Base-by-base conservation (phyloP, 805 yeast genomes). In the Zygoascus tannicola region DNA sequence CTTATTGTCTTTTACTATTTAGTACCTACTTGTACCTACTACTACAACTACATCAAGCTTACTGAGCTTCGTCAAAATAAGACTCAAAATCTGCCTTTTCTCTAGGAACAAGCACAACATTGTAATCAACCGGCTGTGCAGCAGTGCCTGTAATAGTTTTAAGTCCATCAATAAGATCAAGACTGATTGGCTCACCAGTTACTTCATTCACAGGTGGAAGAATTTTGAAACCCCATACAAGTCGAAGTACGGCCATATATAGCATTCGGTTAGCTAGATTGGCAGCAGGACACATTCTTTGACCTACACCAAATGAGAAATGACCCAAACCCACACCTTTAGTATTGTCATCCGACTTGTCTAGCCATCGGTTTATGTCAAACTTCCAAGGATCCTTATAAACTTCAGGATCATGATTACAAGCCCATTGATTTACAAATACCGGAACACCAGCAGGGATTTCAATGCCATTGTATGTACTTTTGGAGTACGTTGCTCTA, bases 231-330 rank as follows among this genome's bases (percentile, higher is more conserved):
- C 69, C 51, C 1, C 80, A 56, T 1, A 81, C 55, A 43, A 76
- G 54, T 45, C 83, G 70, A 48, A 75, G 60, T 10, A 75, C 56
- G n/a, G 79, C 50, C 7, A 74, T 63, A 52, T 82, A 82, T 56
- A 81, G 62, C 55, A 81, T 85, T 44, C 75, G 70, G 52, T 68
- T 64, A 0, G 85, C 85, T 38, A 81, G 64, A 44, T 71, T 68
- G 42, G 69, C 70, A 0, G 88, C 90, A 0, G 80, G 68, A 56
- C 90, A 82, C 75, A 71, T 76, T 40, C 90, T 60, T 1, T 81
- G 66, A 0, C 90, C 90, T 21, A 71, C 68, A 0, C 88, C 90
- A 60, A 50, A 57, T 4, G 58, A 48, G 42, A 49, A 57, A 41
- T 23, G 48, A 32, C 32, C 23, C 34, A 22, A 21, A 33, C 40